Percentiles rank a stretch among this genome's conserved stretches.
These are phyloP conservation scores for Colletotrichum gloeosporioides DNA, from an alignment of 2,329 filamentous ascomycete species.

Conservation along the genomic window DNA sequence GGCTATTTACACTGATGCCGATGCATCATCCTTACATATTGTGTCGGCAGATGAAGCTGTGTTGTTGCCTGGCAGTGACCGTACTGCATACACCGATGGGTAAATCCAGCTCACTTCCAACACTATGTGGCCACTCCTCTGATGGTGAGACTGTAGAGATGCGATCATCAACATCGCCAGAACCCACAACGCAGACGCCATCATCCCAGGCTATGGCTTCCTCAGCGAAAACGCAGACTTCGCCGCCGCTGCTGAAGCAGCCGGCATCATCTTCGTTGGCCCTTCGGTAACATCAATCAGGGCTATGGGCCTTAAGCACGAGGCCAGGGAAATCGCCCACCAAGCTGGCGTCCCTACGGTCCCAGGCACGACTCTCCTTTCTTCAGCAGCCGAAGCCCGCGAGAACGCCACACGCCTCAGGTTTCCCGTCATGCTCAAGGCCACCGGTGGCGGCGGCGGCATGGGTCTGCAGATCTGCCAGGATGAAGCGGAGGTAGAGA, in stretches of 20 bases:
- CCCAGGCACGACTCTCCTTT: conserved; percentile 35
- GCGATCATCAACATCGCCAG: not conserved
- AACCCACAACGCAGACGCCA: conserved; percentile 48
- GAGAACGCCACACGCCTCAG: conserved; percentile 42
- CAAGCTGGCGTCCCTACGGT: conserved; percentile 46
- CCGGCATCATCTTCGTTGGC: conserved; percentile 63
- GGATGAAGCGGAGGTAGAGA: conserved; percentile 53
- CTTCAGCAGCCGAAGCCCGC: conserved; percentile 54
- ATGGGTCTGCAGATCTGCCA: conserved; percentile 67
- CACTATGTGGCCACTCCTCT: not conserved
- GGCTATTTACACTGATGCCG: conserved; percentile 50
- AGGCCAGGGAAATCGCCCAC: conserved; percentile 37
- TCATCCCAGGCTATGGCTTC: conserved; percentile 72
- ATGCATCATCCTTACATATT: not conserved
- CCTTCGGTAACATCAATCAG: conserved; percentile 59
- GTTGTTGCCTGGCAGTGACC: not conserved
- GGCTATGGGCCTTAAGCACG: conserved; percentile 64
- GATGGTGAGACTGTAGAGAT: not conserved
- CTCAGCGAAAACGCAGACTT: conserved; percentile 68
- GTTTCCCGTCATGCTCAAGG: conserved; percentile 61
- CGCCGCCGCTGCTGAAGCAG: conserved; percentile 53
- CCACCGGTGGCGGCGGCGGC: conserved; percentile 66
- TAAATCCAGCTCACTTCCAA: not conserved
- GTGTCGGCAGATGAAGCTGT: not conserved
- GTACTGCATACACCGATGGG: not conserved